These are phyloP conservation scores for Bruguiera gymnorhiza DNA, from an alignment of 345 rosid species.

Conservation along the genomic window DNA sequence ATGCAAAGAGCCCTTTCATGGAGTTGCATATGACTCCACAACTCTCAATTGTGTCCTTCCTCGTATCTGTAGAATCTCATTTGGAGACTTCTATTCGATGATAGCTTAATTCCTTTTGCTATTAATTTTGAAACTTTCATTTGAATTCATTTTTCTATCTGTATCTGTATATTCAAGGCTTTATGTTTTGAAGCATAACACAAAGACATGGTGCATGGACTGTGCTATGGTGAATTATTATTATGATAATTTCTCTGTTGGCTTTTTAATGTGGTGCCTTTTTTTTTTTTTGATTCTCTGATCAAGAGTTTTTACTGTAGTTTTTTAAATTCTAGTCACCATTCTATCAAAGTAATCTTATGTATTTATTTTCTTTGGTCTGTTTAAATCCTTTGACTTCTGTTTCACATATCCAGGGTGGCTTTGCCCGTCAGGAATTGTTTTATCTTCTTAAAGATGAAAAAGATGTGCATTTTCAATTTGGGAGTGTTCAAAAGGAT, in stretches of 20 bases:
- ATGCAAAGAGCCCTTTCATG: too few relatives aligned
- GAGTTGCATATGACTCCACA: too few relatives aligned
- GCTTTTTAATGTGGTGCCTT: neutral
- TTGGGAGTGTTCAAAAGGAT: conserved; percentile 65
- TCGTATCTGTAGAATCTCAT: too few relatives aligned
- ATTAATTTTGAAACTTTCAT: too few relatives aligned
- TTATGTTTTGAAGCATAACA: neutral
- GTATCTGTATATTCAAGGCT: too few relatives aligned
- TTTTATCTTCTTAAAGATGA: conserved; percentile 69
- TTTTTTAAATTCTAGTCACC: neutral
- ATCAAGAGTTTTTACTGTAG: neutral
- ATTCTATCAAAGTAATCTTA: neutral
- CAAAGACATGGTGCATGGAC: neutral
- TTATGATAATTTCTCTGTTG: neutral
- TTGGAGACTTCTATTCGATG: too few relatives aligned
- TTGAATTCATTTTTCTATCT: too few relatives aligned
- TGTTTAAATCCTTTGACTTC: neutral
- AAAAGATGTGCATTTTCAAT: conserved; percentile 81
- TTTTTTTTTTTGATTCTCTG: neutral
- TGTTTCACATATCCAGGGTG: conserved; percentile 52
- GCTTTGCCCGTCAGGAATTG: conserved; percentile 75
- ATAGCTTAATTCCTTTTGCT: too few relatives aligned
- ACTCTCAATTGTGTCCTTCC: too few relatives aligned
- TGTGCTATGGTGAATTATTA: neutral
- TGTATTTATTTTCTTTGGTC: neutral